phyloP scores from a whole-genome alignment of 1,284 basidiomycete genomes.

The Trichosporon sp. region DNA sequence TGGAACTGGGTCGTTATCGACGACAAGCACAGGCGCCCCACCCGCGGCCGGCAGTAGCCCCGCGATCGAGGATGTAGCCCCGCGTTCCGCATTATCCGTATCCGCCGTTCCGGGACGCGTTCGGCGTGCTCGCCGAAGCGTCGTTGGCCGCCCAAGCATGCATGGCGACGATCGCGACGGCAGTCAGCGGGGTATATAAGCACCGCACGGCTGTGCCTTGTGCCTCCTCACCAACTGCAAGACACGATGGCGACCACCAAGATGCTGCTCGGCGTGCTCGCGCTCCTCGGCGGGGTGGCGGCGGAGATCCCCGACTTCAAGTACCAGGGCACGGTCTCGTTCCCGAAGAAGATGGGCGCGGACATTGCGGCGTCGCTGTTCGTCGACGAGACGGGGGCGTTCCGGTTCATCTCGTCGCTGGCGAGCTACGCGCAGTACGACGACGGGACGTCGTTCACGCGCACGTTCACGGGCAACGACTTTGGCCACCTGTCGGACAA shows the following conservation, averaged over 20 bases:
- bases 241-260: background rate
- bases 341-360: background rate
- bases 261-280: background rate
- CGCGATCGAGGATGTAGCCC: background rate
- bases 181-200: background rate
- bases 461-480: slow-evolving; percentile 4
- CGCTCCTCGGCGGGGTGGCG: background rate
- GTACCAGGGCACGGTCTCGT: background rate
- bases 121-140: background rate
- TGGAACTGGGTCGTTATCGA: too few relatives aligned
- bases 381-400: background rate
- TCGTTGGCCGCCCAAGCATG: background rate
- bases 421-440: background rate
- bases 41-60: background rate
- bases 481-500: background rate
- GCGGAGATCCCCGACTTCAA: background rate
- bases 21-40: background rate
- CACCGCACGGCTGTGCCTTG: background rate
- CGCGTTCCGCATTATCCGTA: background rate
- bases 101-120: background rate
- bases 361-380: slow-evolving; percentile 7
- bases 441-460: background rate
- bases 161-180: background rate
- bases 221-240: background rate
- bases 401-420: background rate